These are phyloP conservation scores for Clarireedia monteithiana DNA, from an alignment of 2,329 filamentous ascomycete genomes.

Conservation along the genomic window DNA sequence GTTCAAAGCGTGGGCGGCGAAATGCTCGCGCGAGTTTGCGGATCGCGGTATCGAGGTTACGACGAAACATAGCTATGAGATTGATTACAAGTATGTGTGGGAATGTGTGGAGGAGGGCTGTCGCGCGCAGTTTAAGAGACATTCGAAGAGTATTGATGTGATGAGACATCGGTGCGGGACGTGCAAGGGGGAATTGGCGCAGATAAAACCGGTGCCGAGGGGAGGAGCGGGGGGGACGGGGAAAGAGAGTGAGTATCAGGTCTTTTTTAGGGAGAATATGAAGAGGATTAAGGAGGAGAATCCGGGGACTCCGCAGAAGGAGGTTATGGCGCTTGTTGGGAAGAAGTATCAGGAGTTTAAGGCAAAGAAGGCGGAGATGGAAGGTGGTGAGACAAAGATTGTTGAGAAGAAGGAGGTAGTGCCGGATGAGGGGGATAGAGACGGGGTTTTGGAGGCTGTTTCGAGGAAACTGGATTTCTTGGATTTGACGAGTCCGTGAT, in stretches of 20 bases:
- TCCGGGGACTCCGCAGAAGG: constrained; percentile 49
- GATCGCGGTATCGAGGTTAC: constrained; percentile 67
- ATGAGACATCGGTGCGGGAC: constrained; percentile 62
- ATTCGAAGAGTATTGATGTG: constrained; percentile 78
- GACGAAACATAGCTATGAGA: constrained; percentile 82
- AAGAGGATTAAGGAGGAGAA: constrained; percentile 48
- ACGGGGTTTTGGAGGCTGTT: constrained; percentile 16
- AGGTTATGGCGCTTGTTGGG: constrained; percentile 61
- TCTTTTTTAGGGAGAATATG: constrained; percentile 62
- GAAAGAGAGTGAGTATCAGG: constrained; percentile 43
- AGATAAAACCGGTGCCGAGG: constrained; percentile 72
- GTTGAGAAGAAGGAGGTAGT: constrained; percentile 8
- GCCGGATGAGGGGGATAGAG: constrained; percentile 14
- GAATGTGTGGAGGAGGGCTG: constrained; percentile 56
- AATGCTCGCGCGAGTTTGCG: constrained; percentile 48
- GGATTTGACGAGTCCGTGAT: constrained; percentile 25
- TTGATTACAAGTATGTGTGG: constrained; percentile 92
- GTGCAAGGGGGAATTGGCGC: constrained; percentile 65
- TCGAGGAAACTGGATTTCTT: constrained; percentile 27
- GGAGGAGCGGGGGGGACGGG: constrained; percentile 20
- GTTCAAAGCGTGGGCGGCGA: constrained; percentile 68
- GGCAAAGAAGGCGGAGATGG: constrained; percentile 21
- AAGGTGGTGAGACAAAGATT: background rate
- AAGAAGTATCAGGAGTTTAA: constrained; percentile 52
- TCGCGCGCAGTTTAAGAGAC: constrained; percentile 66